Base-by-base conservation (phyloP, 805 yeast species). In the Nakazawaea wickerhamii region DNA sequence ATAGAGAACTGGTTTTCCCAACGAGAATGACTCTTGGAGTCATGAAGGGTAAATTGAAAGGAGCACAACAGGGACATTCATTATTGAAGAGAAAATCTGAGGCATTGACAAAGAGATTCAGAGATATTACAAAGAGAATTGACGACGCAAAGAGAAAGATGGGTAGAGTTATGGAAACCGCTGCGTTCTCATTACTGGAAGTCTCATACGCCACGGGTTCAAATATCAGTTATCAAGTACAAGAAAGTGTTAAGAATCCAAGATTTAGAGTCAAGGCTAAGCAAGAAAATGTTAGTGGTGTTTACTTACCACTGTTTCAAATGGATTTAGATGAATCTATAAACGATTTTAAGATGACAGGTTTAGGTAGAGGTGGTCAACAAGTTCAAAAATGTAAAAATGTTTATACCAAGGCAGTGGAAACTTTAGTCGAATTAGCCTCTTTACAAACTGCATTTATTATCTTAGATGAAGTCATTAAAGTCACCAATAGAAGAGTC, bases 91-190 rank as follows among this genome's bases (percentile, higher is more conserved):
- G 98, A 65, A 91, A 91, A 63, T 89, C 97, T 5, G 99, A 91
- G 66, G 99, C 99, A 0, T 73, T 91, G 60, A 93, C 98, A 17
- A 89, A 90, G 64, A 75, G 99, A 56, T 91, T 91, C 69, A 81
- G 99, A 64, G 99, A 91, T 54, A 91, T 91, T 57, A 89, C 97
- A 14, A 85, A 77, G 60, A 72, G 96, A 63, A 91, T 91, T 59
- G 96, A 93, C 61, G 95, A 88, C 53, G 82, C 98, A 34, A 91
- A 91, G 67, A 78, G 91, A 54, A 93, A 91, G 70, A 91, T 93
- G 98, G 99, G 98, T 39, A 75, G 91, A 50, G 96, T 91, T 34
- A 91, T 91, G 98, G 98, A 93, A 61, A 85, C 95, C 0, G 99
- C 99, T 2, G 95, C 98, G 1, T 91, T 91, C 62, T 90, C 98